These are phyloP conservation scores for Lagerstroemia speciosa DNA, from an alignment of 345 rosid species.

Conservation along the genomic window DNA sequence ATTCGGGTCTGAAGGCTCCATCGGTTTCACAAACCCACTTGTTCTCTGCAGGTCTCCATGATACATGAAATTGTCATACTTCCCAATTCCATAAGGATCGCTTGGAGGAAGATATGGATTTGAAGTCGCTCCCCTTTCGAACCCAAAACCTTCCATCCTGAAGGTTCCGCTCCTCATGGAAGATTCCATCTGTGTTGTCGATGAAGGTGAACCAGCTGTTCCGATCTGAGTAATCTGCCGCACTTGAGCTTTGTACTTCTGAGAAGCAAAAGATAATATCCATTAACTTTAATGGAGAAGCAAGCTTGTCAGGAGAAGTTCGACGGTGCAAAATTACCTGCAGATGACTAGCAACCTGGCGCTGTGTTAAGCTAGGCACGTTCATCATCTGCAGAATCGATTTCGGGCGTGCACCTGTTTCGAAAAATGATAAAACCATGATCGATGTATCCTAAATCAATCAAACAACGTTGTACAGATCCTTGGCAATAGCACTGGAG, in stretches of 20 bases:
- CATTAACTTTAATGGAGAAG: too few relatives aligned
- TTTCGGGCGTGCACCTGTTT: conserved; percentile 39
- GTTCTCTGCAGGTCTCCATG: background rate
- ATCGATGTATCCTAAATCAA: background rate
- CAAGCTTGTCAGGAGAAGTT: background rate
- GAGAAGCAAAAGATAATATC: conserved; percentile 4
- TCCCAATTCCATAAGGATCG: background rate
- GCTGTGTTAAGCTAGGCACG: conserved; percentile 29
- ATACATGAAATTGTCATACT: background rate
- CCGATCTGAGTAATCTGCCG: conserved; percentile 3
- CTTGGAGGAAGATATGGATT: background rate
- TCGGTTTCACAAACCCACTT: background rate
- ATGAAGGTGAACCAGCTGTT: background rate
- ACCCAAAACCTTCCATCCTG: background rate
- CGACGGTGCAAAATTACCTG: conserved; percentile 29
- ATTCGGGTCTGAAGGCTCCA: background rate
- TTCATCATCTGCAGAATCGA: conserved; percentile 29
- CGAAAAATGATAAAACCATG: background rate
- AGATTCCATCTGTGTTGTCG: background rate
- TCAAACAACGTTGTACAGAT: too few relatives aligned
- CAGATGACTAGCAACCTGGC: conserved; percentile 51
- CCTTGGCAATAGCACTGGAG: background rate
- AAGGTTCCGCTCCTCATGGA: background rate
- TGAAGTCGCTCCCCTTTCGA: background rate
- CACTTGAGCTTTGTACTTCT: conserved; percentile 38